A percentile compares a stretch with the other conserved stretches of the same genome.
Conservation (phyloP, 2,329 filamentous ascomycete species). For the Hypoxylon sp. region DNA sequence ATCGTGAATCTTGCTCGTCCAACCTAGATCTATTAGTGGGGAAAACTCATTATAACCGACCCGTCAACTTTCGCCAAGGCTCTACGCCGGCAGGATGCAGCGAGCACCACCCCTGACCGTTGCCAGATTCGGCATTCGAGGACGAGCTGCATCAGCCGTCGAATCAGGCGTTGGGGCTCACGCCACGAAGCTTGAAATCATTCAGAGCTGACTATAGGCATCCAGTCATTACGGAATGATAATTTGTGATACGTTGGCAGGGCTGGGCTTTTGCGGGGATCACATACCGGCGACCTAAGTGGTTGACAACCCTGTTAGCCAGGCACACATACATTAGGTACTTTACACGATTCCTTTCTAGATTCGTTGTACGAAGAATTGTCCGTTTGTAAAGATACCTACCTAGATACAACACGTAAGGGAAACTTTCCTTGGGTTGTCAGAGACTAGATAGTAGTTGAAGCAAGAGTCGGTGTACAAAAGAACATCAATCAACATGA, state of each 20-base stretch:
- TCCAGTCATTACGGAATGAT: constrained; percentile 24
- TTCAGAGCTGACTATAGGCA: constrained; percentile 11
- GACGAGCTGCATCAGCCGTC: constrained; percentile 24
- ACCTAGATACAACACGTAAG: neutral
- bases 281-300: constrained; percentile 12
- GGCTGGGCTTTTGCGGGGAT: constrained; percentile 33
- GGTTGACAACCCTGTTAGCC: constrained; percentile 25
- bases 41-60: constrained; percentile 20
- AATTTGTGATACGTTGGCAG: constrained; percentile 23
- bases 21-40: constrained; percentile 32
- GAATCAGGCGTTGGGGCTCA: constrained; percentile 42
- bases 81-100: constrained; percentile 21
- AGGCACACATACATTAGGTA: constrained; percentile 28
- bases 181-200: constrained; percentile 9
- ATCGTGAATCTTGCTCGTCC: constrained; percentile 33
- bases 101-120: constrained; percentile 8
- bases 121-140: constrained; percentile 18
- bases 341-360: neutral
- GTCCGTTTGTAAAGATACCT: neutral
- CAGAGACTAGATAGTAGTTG: neutral
- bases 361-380: neutral
- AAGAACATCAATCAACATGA: neutral
- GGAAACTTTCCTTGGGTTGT: neutral
- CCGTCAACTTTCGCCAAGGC: constrained; percentile 28
- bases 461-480: neutral